Percentiles rank a stretch among this genome's conserved stretches.
These are phyloP conservation scores for Bacterosira constricta DNA, from an alignment of 108 stramenopile genomes.

Conservation along the genomic window DNA sequence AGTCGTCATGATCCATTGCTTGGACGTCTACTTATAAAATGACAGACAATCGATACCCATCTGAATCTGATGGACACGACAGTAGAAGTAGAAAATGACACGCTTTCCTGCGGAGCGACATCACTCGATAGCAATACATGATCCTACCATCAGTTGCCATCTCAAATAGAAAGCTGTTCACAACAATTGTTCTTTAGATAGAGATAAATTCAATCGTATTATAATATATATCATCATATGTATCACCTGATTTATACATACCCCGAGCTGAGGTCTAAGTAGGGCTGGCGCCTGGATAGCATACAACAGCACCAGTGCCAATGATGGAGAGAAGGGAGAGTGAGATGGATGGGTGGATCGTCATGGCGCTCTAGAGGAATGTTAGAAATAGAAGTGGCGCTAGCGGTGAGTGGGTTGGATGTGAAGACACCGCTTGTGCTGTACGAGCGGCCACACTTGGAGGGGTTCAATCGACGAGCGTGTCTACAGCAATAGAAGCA, in stretches of 20 bases:
- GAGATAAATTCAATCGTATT: background rate
- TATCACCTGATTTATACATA: background rate
- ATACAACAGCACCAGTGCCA: background rate
- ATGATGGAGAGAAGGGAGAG: background rate
- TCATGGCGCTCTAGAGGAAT: background rate
- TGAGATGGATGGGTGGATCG: background rate
- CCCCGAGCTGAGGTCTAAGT: slow-evolving; percentile 19
- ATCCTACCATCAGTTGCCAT: slow-evolving; percentile 84
- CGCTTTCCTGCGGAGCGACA: slow-evolving; percentile 29
- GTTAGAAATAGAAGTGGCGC: background rate
- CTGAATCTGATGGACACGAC: background rate
- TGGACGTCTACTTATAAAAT: slow-evolving; percentile 64
- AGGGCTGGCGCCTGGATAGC: background rate
- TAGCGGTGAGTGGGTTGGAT: background rate
- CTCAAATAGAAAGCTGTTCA: slow-evolving; percentile 74
- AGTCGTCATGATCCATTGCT: slow-evolving; percentile 48
- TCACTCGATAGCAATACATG: slow-evolving; percentile 30
- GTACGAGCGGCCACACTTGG: background rate
- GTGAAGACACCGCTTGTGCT: background rate
- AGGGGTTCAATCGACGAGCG: no score
- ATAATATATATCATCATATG: background rate
- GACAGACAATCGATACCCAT: background rate
- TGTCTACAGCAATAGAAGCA: no score
- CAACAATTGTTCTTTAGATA: background rate
- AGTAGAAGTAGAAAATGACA: no score